Evolutionary conservation across 179 eudicot genomes (phyloP).

Genomic region (Corrigiola litoralis): DNA sequence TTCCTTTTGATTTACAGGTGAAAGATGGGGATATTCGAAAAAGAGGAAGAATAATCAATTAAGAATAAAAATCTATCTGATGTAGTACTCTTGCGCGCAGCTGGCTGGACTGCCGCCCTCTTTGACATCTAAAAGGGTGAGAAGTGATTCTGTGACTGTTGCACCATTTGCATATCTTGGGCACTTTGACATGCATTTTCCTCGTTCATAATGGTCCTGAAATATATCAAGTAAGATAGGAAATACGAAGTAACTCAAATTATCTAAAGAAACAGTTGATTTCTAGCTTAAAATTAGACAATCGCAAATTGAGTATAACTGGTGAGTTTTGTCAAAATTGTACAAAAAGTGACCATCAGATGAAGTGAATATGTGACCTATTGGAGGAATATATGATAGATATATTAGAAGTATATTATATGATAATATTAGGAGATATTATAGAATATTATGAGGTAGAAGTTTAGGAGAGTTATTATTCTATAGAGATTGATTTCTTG

Average conservation of each 20-base stretch:
- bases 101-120: background rate
- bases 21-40: conserved; percentile 6
- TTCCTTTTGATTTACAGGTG: conserved; percentile 35
- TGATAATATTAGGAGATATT: too few relatives aligned
- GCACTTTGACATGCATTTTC: conserved; percentile 65
- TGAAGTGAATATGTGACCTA: too few relatives aligned
- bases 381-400: too few relatives aligned
- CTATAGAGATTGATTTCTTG: too few relatives aligned
- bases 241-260: background rate
- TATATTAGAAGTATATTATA: too few relatives aligned
- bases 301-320: too few relatives aligned
- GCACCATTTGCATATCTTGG: conserved; percentile 72
- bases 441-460: too few relatives aligned
- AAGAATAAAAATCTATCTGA: background rate
- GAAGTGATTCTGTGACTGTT: conserved; percentile 58
- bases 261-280: background rate
- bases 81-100: background rate
- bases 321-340: too few relatives aligned
- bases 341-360: too few relatives aligned
- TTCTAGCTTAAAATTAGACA: too few relatives aligned
- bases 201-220: conserved; percentile 59
- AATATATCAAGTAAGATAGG: background rate
- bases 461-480: too few relatives aligned
- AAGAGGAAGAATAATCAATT: background rate
- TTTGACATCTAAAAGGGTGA: conserved; percentile 40